Conservation (phyloP, 2,329 filamentous ascomycete genomes). For the Colletotrichum falcatum region DNA sequence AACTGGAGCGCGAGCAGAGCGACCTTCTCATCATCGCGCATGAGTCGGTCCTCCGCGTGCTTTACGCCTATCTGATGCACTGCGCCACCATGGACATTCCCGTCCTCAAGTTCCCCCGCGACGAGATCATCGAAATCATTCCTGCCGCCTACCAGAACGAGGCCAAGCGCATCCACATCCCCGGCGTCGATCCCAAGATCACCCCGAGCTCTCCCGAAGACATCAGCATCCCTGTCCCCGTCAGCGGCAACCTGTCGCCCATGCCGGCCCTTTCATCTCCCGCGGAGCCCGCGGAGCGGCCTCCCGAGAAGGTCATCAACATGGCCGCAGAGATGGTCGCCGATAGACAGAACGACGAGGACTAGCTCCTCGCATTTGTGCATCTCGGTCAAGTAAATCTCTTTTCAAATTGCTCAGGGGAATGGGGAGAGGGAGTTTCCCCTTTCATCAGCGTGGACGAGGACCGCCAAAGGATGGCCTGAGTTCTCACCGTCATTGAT, state of each 20-base stretch:
- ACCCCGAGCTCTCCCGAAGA: slow-evolving; percentile 85
- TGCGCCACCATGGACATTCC: slow-evolving; percentile 97
- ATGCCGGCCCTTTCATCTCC: slow-evolving; percentile 63
- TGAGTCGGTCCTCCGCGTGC: slow-evolving; percentile 94
- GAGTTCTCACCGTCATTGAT: not conserved
- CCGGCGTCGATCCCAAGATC: slow-evolving; percentile 72
- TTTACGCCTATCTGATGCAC: slow-evolving; percentile 98
- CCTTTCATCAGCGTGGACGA: not conserved
- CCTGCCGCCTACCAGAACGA: slow-evolving; percentile 98
- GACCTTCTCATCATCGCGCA: slow-evolving; percentile 99
- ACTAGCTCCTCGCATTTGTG: slow-evolving; percentile 48
- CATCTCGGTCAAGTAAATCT: not conserved
- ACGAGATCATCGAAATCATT: slow-evolving; percentile 99
- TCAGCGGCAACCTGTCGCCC: slow-evolving; percentile 58
- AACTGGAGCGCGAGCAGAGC: slow-evolving; percentile 95
- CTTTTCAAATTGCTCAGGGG: not conserved
- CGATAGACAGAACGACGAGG: slow-evolving; percentile 65
- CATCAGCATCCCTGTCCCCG: slow-evolving; percentile 78
- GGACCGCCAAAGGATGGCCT: not conserved
- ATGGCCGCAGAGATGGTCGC: slow-evolving; percentile 62
- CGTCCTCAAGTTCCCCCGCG: slow-evolving; percentile 89
- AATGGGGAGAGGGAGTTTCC: too few species aligned
- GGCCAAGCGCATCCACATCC: slow-evolving; percentile 90
- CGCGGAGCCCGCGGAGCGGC: slow-evolving; percentile 57
- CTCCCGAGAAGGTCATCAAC: slow-evolving; percentile 63